These are phyloP conservation scores for Malus orientalis DNA, from an alignment of 306 rosid species.

Conservation along the genomic window DNA sequence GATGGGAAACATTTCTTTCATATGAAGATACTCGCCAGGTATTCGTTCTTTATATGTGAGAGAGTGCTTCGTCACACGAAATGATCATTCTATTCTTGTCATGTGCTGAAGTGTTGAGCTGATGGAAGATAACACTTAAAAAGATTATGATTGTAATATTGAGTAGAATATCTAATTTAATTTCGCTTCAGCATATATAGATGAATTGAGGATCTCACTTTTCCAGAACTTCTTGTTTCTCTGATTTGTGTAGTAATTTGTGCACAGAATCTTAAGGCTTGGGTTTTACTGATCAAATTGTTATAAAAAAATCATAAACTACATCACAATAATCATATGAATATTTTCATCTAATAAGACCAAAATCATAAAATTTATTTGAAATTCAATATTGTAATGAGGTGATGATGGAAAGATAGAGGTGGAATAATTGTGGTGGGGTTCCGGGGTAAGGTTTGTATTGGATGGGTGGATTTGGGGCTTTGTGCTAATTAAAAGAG, in stretches of 20 bases:
- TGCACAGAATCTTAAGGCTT: background rate
- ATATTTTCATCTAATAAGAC: too few species aligned
- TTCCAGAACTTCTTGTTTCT: background rate
- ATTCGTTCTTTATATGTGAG: background rate
- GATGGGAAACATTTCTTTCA: slow-evolving; percentile 97
- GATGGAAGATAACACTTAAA: background rate
- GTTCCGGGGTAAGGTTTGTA: too few species aligned
- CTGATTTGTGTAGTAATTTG: background rate
- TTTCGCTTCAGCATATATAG: background rate
- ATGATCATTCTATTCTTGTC: background rate
- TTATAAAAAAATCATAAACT: too few species aligned
- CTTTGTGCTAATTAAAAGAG: too few species aligned
- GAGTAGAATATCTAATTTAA: background rate
- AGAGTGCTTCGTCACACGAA: background rate
- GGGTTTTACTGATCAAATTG: too few species aligned
- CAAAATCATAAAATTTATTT: too few species aligned
- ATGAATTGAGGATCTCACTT: background rate
- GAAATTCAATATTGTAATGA: too few species aligned
- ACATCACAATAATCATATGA: too few species aligned
- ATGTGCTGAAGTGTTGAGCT: background rate
- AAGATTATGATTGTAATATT: background rate
- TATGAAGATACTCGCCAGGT: slow-evolving; percentile 93
- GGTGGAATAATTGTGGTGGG: too few species aligned
- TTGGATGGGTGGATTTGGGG: too few species aligned
- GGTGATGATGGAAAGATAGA: too few species aligned